Evolutionary conservation across 1,284 basidiomycete genomes (phyloP).

Genomic region (Tylopilus microsporus): DNA sequence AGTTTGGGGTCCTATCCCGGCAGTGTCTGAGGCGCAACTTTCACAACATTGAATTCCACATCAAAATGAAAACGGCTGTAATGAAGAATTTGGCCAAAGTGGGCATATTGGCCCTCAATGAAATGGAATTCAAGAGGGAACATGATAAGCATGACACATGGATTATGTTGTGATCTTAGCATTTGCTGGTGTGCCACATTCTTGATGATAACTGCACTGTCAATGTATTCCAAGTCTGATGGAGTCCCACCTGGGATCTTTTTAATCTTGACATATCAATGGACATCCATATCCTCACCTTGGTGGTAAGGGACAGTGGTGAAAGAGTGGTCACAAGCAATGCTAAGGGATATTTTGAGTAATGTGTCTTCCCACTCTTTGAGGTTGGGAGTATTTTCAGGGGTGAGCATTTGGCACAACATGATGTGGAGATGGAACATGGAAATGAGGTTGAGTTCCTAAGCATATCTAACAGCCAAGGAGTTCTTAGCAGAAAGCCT

Average conservation of each 20-base stretch:
- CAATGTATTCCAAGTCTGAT: conserved; percentile 92
- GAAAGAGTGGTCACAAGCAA: conserved; percentile 74
- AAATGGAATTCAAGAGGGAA: conserved; percentile 96
- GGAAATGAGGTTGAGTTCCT: conserved; percentile 78
- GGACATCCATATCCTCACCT: conserved; percentile 90
- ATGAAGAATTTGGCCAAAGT: conserved; percentile 86
- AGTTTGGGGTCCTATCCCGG: too few species aligned
- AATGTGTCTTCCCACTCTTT: conserved; percentile 84
- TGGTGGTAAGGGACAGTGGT: conserved; percentile 69
- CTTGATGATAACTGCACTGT: conserved; percentile 96
- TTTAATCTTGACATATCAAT: conserved; percentile 97
- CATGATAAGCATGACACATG: conserved; percentile 92
- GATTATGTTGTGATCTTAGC: conserved; percentile 66
- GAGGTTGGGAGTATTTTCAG: conserved; percentile 70
- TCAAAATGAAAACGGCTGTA: conserved; percentile 38
- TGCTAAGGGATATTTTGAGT: conserved; percentile 71
- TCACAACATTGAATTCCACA: too few species aligned
- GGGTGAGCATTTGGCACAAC: conserved; percentile 82
- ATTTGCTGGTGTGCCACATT: conserved; percentile 95
- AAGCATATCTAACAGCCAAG: conserved; percentile 53
- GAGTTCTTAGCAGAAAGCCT: conserved; percentile 2
- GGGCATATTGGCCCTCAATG: conserved; percentile 90
- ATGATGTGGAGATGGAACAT: conserved; percentile 85
- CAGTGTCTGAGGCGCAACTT: too few species aligned
- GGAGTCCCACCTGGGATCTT: conserved; percentile 94